Conservation (phyloP, 208 protist species). For the Acanthamoeba castellanii region DNA sequence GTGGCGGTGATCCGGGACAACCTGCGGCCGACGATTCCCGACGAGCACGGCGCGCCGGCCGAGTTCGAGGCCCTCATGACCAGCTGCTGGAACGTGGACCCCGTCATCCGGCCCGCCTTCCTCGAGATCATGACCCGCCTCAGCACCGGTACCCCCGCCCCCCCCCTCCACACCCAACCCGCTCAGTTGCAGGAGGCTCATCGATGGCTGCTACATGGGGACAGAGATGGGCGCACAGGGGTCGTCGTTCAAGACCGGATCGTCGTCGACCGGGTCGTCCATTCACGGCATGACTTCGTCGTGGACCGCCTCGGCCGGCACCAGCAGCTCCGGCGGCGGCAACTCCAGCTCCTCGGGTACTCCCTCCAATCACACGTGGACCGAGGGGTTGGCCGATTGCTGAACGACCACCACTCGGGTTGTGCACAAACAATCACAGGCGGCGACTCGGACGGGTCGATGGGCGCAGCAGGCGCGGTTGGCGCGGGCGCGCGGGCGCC, state of each 20-base stretch:
- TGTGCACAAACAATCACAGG: not conserved
- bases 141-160: not conserved
- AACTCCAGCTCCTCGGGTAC: not conserved
- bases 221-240: not conserved
- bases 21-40: not conserved
- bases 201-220: too few relatives aligned
- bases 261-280: not conserved
- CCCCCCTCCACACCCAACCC: not conserved
- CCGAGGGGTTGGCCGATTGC: too few relatives aligned
- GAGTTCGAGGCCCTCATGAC: slow-evolving; percentile 10
- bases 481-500: not conserved
- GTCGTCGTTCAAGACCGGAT: not conserved
- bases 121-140: slow-evolving; percentile 40
- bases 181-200: too few relatives aligned
- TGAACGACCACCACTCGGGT: too few relatives aligned
- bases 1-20: slow-evolving; percentile 55
- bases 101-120: slow-evolving; percentile 49
- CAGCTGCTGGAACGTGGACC: slow-evolving; percentile 44
- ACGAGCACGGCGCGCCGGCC: not conserved
- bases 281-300: not conserved
- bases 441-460: not conserved
- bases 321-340: not conserved
- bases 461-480: not conserved
- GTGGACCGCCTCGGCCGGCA: not conserved
- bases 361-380: too few relatives aligned